Conservation (phyloP, 106 monocot species). For the Alisma plantagoaquatica region DNA sequence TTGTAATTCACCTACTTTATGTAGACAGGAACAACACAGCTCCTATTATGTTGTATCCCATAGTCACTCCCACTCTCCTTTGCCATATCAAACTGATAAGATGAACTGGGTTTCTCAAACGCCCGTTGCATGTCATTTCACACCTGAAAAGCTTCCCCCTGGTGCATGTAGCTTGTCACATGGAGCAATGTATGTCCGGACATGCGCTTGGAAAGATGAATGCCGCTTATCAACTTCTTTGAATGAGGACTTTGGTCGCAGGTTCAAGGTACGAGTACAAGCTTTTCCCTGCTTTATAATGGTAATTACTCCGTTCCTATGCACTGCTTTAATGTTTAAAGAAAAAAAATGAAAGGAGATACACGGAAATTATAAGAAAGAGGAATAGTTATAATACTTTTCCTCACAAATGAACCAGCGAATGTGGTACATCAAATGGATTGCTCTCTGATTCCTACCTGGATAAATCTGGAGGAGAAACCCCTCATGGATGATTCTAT, state of each 20-base stretch:
- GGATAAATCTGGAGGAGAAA: too few species aligned
- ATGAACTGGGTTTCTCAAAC: slow-evolving; percentile 11
- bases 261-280: slow-evolving; percentile 16
- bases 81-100: slow-evolving; percentile 12
- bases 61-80: slow-evolving; percentile 17
- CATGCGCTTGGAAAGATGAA: slow-evolving; percentile 10
- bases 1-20: slow-evolving; percentile 19
- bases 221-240: slow-evolving; percentile 11
- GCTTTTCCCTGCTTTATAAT: too few species aligned
- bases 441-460: too few species aligned
- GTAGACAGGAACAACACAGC: slow-evolving; percentile 48
- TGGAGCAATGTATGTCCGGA: neutral
- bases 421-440: too few species aligned
- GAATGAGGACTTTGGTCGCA: slow-evolving; percentile 2
- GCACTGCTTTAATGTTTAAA: too few species aligned
- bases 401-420: too few species aligned
- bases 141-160: slow-evolving; percentile 19
- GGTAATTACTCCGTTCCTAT: too few species aligned
- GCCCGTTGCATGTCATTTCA: slow-evolving; percentile 10
- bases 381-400: too few species aligned
- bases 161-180: slow-evolving; percentile 10
- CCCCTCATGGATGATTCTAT: too few species aligned
- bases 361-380: too few species aligned
- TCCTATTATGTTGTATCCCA: slow-evolving; percentile 46
- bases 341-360: too few species aligned